A percentile compares a stretch with the other conserved stretches of the same genome.
Conservation (phyloP, 108 stramenopile genomes). For the Cyclotella kingstonii region DNA sequence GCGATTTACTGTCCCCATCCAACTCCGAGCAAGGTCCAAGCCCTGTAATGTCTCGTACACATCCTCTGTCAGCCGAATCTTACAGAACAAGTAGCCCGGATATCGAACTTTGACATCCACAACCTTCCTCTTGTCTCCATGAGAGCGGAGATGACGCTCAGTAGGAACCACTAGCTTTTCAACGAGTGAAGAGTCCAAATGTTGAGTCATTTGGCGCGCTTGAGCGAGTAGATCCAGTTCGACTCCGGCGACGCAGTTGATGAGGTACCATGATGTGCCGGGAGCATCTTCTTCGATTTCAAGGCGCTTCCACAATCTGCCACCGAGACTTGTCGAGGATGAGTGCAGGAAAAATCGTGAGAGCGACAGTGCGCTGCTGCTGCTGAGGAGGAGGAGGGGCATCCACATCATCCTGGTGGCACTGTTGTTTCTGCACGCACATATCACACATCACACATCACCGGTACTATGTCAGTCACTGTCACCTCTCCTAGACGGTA, state of each 20-base stretch:
- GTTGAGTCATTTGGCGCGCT: conserved; percentile 39
- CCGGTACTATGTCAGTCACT: too few relatives aligned
- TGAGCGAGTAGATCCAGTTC: conserved; percentile 70
- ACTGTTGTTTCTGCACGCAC: too few relatives aligned
- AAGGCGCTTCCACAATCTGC: conserved; percentile 54
- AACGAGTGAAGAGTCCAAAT: conserved; percentile 42
- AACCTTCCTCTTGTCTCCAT: conserved; percentile 81
- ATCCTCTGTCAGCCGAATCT: conserved; percentile 59
- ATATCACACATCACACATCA: too few relatives aligned
- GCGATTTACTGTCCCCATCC: conserved; percentile 84
- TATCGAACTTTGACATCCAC: conserved; percentile 77
- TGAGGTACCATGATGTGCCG: conserved; percentile 67
- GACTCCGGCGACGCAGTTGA: conserved; percentile 83
- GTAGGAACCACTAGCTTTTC: conserved; percentile 75
- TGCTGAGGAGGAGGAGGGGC: too few relatives aligned
- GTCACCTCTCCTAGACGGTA: too few relatives aligned
- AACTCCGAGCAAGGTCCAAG: conserved; percentile 71
- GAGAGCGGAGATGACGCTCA: conserved; percentile 52
- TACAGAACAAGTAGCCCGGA: conserved; percentile 85
- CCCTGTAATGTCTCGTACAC: conserved; percentile 73
- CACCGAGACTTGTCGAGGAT: conserved; percentile 24
- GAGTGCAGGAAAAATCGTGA: too few relatives aligned
- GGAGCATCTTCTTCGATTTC: conserved; percentile 75
- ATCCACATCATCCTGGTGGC: too few relatives aligned
- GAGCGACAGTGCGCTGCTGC: too few relatives aligned